A percentile compares a stretch with the other conserved stretches of the same genome.
Conservation (phyloP, 495 filamentous ascomycete genomes). For the Hypoxylon fuscum region DNA sequence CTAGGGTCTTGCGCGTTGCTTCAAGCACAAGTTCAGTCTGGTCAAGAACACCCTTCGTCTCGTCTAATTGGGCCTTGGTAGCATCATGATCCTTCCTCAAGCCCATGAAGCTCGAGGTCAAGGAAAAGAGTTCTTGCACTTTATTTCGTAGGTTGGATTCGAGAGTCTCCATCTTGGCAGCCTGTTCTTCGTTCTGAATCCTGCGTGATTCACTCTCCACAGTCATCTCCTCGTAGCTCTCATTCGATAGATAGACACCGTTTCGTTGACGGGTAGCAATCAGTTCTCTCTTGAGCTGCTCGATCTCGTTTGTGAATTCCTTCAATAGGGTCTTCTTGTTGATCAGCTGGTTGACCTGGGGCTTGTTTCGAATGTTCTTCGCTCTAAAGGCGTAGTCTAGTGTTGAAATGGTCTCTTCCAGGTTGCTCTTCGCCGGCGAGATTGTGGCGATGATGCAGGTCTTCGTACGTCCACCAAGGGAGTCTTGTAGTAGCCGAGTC, state of each 20-base stretch:
- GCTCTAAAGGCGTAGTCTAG: conserved; percentile 97
- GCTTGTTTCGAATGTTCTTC: conserved; percentile 98
- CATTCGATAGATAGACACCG: conserved; percentile 89
- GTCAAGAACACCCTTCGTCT: conserved; percentile 80
- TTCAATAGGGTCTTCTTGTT: conserved; percentile 90
- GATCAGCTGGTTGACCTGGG: conserved; percentile 89
- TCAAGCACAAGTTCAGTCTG: conserved; percentile 85
- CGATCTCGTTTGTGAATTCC: conserved; percentile 93
- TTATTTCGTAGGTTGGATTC: conserved; percentile 90
- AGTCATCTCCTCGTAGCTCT: conserved; percentile 85
- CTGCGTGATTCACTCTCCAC: conserved; percentile 91
- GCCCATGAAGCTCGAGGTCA: conserved; percentile 84
- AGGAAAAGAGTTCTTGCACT: conserved; percentile 84
- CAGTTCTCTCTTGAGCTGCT: conserved; percentile 91
- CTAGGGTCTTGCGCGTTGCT: conserved; percentile 75
- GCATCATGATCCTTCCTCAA: conserved; percentile 87
- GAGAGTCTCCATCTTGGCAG: conserved; percentile 90
- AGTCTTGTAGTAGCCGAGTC: conserved; percentile 94
- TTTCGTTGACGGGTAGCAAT: conserved; percentile 93
- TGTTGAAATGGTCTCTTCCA: conserved; percentile 97
- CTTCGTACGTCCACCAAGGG: conserved; percentile 92
- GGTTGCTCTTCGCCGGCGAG: conserved; percentile 90
- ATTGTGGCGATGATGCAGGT: conserved; percentile 98
- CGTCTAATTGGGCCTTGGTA: conserved; percentile 73
- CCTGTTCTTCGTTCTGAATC: conserved; percentile 91